phyloP scores from a whole-genome alignment of 2,329 filamentous ascomycete species.

The Sclerotinia borealis region DNA sequence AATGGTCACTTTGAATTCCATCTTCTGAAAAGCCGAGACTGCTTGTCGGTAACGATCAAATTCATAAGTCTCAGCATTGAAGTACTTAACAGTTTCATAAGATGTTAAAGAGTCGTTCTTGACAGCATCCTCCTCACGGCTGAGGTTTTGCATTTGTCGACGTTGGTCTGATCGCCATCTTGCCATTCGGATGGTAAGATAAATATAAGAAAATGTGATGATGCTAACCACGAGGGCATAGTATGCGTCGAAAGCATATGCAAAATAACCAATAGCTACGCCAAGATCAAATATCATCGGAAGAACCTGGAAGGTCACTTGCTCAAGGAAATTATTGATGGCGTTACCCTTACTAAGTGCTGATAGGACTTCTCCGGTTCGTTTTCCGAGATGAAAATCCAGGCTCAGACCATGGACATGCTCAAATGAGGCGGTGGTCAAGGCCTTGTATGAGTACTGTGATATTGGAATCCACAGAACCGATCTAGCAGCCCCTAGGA shows the following conservation, averaged over 20 bases:
- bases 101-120: slow-evolving; percentile 98
- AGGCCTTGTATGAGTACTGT: slow-evolving; percentile 90
- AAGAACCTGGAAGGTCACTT: slow-evolving; percentile 90
- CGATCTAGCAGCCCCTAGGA: slow-evolving; percentile 76
- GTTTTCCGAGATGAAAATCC: slow-evolving; percentile 94
- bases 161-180: slow-evolving; percentile 87
- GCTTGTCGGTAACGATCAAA: slow-evolving; percentile 67
- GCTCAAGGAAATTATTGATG: slow-evolving; percentile 94
- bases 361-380: slow-evolving; percentile 91
- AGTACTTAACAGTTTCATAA: slow-evolving; percentile 94
- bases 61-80: slow-evolving; percentile 78
- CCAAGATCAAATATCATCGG: slow-evolving; percentile 90
- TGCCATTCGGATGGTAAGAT: slow-evolving; percentile 93
- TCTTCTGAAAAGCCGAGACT: slow-evolving; percentile 64
- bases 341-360: slow-evolving; percentile 93
- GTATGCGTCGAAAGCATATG: slow-evolving; percentile 73
- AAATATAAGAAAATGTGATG: slow-evolving; percentile 93
- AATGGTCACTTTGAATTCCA: slow-evolving; percentile 70
- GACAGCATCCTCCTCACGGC: slow-evolving; percentile 90
- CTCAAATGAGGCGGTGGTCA: slow-evolving; percentile 93
- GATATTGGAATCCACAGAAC: slow-evolving; percentile 94
- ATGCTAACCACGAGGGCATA: slow-evolving; percentile 86
- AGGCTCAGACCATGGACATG: slow-evolving; percentile 93
- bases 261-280: slow-evolving; percentile 78
- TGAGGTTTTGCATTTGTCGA: slow-evolving; percentile 89